phyloP scores from a whole-genome alignment of 768 basidiomycete genomes.

The Xerocomellus intermedius region DNA sequence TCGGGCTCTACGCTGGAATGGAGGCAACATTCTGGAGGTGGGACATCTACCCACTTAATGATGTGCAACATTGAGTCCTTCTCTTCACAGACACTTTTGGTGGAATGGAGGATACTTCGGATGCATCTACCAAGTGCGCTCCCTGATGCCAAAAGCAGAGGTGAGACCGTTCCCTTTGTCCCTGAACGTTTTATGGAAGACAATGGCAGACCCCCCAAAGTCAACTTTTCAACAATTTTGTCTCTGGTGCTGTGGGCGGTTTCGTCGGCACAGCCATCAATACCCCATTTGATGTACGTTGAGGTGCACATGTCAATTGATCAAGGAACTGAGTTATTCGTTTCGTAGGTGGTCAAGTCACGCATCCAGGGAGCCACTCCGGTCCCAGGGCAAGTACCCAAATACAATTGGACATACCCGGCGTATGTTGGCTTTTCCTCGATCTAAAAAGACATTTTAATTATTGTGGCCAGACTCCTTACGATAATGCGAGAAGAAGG shows the following conservation, averaged over 20 bases:
- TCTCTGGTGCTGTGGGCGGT: conserved; percentile 88
- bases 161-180: conserved; percentile 40
- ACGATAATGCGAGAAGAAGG: conserved; percentile 89
- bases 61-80: background rate
- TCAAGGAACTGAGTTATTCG: background rate
- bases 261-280: conserved; percentile 87
- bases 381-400: conserved; percentile 68
- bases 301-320: background rate
- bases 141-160: conserved; percentile 80
- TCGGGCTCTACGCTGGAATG: conserved; percentile 93
- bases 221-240: conserved; percentile 85
- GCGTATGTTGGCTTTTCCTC: conserved; percentile 39
- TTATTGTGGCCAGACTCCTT: conserved; percentile 41
- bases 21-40: conserved; percentile 98
- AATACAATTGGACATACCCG: conserved; percentile 96
- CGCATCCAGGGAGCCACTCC: conserved; percentile 80
- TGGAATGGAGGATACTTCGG: conserved; percentile 98
- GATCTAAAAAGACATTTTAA: background rate
- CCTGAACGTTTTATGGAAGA: background rate
- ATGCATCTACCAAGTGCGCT: conserved; percentile 81
- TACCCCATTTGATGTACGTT: conserved; percentile 70
- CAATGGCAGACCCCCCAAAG: conserved; percentile 55
- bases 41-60: background rate
- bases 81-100: conserved; percentile 61
- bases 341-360: conserved; percentile 84